A percentile compares a stretch with the other conserved stretches of the same genome.
Evolutionary conservation across 495 filamentous ascomycete genomes (phyloP).

Genomic region (Pseudomonodictys pantanalensis): DNA sequence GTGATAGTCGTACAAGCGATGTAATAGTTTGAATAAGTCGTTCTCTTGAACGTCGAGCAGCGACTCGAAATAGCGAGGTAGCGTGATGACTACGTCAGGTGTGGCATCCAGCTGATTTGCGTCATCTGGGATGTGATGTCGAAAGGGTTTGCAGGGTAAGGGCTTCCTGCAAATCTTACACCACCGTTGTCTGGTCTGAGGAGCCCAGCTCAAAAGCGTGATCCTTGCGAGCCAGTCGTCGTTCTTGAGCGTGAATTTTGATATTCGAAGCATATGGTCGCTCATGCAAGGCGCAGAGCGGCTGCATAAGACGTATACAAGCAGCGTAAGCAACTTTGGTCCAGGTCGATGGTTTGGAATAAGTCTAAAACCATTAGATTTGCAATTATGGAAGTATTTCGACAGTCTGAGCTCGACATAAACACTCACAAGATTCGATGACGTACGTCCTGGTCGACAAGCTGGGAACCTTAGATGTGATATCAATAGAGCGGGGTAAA

Average conservation of each 20-base stretch:
- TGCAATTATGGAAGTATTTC: no score
- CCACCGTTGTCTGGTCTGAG: neutral
- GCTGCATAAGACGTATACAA: constrained; percentile 7
- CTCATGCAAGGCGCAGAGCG: constrained; percentile 2
- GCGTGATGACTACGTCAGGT: neutral
- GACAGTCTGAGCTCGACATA: no score
- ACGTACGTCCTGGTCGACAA: neutral
- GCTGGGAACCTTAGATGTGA: neutral
- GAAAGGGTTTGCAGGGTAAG: neutral
- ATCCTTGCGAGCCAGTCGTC: constrained; percentile 7
- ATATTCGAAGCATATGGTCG: constrained; percentile 8
- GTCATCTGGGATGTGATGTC: no score
- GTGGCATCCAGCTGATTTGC: neutral
- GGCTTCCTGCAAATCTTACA: neutral
- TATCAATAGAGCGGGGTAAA: neutral
- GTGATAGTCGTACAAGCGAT: no score
- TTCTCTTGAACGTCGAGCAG: no score
- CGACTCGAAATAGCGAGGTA: neutral
- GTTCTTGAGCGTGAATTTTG: constrained; percentile 4
- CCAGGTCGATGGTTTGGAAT: no score
- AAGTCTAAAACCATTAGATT: no score
- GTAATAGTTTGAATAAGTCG: no score
- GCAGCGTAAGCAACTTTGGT: no score
- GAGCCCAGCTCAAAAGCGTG: constrained; percentile 2
- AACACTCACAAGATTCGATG: neutral